phyloP scores from a whole-genome alignment of 768 basidiomycete species.

The Pulveroboletus ravenelii region DNA sequence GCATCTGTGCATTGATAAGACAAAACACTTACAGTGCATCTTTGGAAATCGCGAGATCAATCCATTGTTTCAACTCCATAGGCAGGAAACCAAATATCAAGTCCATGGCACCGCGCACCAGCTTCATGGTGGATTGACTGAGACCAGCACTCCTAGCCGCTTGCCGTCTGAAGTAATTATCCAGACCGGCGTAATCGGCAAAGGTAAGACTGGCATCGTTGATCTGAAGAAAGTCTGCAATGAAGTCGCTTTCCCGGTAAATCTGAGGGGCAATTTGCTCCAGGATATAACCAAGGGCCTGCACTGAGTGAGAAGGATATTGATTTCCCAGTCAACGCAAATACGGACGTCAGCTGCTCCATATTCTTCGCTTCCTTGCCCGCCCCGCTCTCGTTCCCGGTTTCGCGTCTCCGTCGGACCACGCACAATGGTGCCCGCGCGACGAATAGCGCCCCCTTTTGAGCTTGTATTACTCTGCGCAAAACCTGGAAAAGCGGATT shows the following conservation, averaged over 20 bases:
- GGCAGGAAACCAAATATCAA: slow-evolving; percentile 92
- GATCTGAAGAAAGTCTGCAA: slow-evolving; percentile 88
- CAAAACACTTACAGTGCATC: slow-evolving; percentile 59
- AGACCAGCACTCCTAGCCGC: slow-evolving; percentile 71
- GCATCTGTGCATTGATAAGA: neutral
- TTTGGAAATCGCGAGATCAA: slow-evolving; percentile 69
- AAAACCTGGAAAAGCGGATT: slow-evolving; percentile 39
- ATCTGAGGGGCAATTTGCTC: slow-evolving; percentile 72
- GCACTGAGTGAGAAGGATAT: slow-evolving; percentile 4
- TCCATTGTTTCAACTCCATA: slow-evolving; percentile 76
- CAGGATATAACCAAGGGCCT: slow-evolving; percentile 74
- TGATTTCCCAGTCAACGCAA: neutral
- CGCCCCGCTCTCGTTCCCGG: slow-evolving; percentile 47
- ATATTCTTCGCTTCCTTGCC: slow-evolving; percentile 52
- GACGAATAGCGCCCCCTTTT: slow-evolving; percentile 63
- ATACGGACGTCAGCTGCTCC: slow-evolving; percentile 64
- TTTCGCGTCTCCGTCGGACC: slow-evolving; percentile 58
- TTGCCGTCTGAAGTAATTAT: slow-evolving; percentile 91
- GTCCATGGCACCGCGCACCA: slow-evolving; percentile 87
- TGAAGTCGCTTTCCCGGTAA: slow-evolving; percentile 83
- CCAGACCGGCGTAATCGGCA: slow-evolving; percentile 91
- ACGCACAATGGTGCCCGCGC: slow-evolving; percentile 83
- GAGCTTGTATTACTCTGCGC: slow-evolving; percentile 24
- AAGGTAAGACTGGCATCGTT: slow-evolving; percentile 86
- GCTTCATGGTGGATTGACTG: slow-evolving; percentile 65